These are phyloP conservation scores for Halocafeteria seosinensis DNA, from an alignment of 108 stramenopile genomes.

Conservation along the genomic window DNA sequence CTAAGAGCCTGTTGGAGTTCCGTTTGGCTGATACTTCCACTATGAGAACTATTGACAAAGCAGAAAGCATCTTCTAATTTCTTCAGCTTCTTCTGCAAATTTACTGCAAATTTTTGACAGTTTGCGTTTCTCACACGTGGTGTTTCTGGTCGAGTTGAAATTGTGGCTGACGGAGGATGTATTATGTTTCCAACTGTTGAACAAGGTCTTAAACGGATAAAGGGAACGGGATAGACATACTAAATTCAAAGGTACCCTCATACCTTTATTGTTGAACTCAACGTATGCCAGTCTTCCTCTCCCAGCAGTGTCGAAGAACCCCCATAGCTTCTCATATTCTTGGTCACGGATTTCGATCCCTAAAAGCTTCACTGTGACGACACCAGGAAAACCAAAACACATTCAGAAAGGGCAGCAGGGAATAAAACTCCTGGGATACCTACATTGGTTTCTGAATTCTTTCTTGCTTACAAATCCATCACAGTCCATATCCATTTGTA, in stretches of 20 bases:
- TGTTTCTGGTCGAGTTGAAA: background rate
- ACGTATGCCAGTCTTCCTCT: background rate
- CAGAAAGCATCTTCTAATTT: background rate
- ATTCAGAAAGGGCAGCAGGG: too few relatives aligned
- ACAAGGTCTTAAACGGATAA: too few relatives aligned
- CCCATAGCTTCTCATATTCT: background rate
- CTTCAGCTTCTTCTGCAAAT: background rate
- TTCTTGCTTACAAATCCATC: background rate
- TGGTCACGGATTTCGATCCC: background rate
- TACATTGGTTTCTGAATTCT: background rate
- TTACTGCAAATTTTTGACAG: background rate
- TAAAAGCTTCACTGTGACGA: background rate
- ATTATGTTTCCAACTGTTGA: background rate
- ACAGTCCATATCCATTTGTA: background rate
- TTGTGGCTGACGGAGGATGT: background rate
- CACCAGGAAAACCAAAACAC: too few relatives aligned
- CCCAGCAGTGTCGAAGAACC: background rate
- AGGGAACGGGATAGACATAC: too few relatives aligned
- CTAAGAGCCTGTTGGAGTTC: conserved; percentile 3
- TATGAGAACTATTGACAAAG: background rate
- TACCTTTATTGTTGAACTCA: conserved; percentile 2
- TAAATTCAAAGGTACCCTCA: too few relatives aligned
- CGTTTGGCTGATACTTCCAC: background rate
- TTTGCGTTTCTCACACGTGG: background rate
- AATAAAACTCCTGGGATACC: background rate